A percentile compares a stretch with the other conserved stretches of the same genome.
phyloP scores from a whole-genome alignment of 257 asterid genomes.

The Gynochthodes officinalis region DNA sequence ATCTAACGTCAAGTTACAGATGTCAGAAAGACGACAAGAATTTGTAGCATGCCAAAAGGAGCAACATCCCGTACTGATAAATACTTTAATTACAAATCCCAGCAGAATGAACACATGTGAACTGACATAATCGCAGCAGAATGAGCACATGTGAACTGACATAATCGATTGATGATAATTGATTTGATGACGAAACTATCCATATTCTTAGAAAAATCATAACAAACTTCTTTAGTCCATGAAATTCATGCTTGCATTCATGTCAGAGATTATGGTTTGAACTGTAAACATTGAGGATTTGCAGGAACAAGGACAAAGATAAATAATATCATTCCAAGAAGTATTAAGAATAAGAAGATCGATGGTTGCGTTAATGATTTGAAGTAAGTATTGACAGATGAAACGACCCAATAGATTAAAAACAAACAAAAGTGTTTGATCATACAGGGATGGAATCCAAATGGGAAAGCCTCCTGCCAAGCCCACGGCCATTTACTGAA shows the following conservation, averaged over 20 bases:
- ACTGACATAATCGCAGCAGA: too few relatives aligned
- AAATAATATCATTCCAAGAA: too few relatives aligned
- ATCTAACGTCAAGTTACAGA: too few relatives aligned
- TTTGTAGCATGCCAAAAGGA: background rate
- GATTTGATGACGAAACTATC: too few relatives aligned
- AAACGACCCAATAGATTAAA: background rate
- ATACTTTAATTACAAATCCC: background rate
- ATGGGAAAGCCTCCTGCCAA: conserved; percentile 87
- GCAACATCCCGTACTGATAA: too few relatives aligned
- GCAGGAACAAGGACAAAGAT: background rate
- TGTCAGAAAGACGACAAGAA: background rate
- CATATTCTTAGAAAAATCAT: too few relatives aligned
- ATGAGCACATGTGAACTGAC: too few relatives aligned
- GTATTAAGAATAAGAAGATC: background rate
- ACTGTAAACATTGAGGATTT: background rate
- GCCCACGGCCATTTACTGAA: conserved; percentile 41
- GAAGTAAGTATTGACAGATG: background rate
- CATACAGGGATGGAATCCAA: conserved; percentile 84
- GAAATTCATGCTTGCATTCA: background rate
- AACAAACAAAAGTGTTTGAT: background rate
- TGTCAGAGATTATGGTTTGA: background rate
- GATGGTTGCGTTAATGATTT: background rate
- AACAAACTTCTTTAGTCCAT: background rate
- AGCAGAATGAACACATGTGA: background rate
- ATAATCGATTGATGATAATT: too few relatives aligned